These are phyloP conservation scores for Ogataea sp. DNA, from an alignment of 805 yeast genomes.

Conservation along the genomic window DNA sequence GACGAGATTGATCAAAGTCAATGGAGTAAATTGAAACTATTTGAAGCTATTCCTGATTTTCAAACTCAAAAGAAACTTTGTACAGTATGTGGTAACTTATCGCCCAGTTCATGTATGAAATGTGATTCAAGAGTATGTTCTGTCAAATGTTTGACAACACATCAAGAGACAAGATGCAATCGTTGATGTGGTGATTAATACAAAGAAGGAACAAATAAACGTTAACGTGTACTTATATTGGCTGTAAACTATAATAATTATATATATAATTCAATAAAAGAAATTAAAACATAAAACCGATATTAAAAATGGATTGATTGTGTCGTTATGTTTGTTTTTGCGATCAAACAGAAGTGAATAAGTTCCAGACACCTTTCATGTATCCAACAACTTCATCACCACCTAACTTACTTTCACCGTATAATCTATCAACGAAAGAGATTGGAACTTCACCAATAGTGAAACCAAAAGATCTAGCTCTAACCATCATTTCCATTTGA, in stretches of 20 bases:
- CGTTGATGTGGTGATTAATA: too few species aligned
- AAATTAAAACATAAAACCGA: not conserved
- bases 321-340: too few species aligned
- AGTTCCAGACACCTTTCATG: slow-evolving; percentile 66
- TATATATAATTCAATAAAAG: too few species aligned
- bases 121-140: slow-evolving; percentile 35
- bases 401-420: slow-evolving; percentile 73
- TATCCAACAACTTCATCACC: slow-evolving; percentile 77
- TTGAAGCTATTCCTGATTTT: slow-evolving; percentile 24
- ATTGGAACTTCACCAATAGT: slow-evolving; percentile 74
- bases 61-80: slow-evolving; percentile 32
- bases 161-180: slow-evolving; percentile 36
- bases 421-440: slow-evolving; percentile 68
- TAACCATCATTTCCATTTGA: slow-evolving; percentile 86
- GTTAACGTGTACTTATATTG: too few species aligned
- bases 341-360: slow-evolving; percentile 50
- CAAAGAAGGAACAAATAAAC: too few species aligned
- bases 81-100: slow-evolving; percentile 36
- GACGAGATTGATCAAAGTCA: slow-evolving; percentile 35
- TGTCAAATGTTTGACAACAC: slow-evolving; percentile 31
- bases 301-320: too few species aligned
- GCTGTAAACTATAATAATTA: too few species aligned
- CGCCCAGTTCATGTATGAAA: slow-evolving; percentile 31
- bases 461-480: slow-evolving; percentile 69
- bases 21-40: slow-evolving; percentile 19